Evolutionary conservation across 805 yeast genomes (phyloP), one percentile per base, ranked within the genome.

Genomic region (Jamesozyma jinghongensis): DNA sequence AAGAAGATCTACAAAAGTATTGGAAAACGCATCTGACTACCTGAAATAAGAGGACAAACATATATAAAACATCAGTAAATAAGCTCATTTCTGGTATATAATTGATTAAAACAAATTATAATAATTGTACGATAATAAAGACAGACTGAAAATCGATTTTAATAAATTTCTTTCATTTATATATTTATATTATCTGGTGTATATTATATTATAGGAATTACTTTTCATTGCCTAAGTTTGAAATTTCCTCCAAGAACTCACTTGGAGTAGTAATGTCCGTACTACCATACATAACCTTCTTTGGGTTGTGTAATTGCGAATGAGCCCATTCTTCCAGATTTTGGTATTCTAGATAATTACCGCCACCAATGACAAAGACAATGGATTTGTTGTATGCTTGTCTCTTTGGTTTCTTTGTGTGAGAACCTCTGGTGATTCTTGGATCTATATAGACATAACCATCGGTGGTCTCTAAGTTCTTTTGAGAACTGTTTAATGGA

Each of bases 291-390:
- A 83, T 75, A 26, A 92, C 83, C 28, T 68, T 67, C 56, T 76
- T 81, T 13, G 63, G 59, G 34, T 57, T 61, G 37, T 65, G 69
- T 35, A 64, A 55, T 37, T 59, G 65, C 4, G 66, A 58, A 34
- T 67, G 60, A 0, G 77, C 75, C 94, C 95, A 88, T 61, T 88
- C 95, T 61, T 85, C 94, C 55, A 92, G 72, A 56, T 90, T 90
- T 44, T 88, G 94, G 59, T 90, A 92, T 65, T 92, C 99, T 47
- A 85, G 66, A 59, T 87, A 92, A 62, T 85, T 88, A 36, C 97
- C 97, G 28, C 98, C 98, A 19, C 98, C 99, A 41, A 92, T 88
- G 39, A 88, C 85, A 61, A 92, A 92, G 17, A 92, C 95, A 37
- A 85, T 67, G 1, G 94, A 77, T 50, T 86, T 92, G 44, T 77